These are phyloP conservation scores for Vaccinium darrowii DNA, from an alignment of 148 eudicot species.

Conservation along the genomic window DNA sequence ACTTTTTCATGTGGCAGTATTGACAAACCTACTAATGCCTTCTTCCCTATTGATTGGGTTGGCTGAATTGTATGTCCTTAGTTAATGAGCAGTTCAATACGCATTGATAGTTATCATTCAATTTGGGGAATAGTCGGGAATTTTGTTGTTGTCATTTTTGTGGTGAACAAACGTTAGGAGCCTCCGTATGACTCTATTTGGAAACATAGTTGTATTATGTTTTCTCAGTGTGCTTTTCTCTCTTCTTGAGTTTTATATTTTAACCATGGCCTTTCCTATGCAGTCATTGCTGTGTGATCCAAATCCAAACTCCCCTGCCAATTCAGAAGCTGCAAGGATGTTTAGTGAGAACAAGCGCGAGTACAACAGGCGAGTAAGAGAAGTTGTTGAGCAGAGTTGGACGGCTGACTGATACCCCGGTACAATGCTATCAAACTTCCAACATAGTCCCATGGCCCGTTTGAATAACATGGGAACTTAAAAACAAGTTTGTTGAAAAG, in stretches of 20 bases:
- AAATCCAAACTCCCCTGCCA: conserved; percentile 78
- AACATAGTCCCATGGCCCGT: conserved; percentile 17
- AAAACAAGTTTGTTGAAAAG: conserved; percentile 17
- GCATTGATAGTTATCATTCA: neutral
- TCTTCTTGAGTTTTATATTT: neutral
- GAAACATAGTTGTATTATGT: neutral
- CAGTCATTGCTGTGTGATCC: conserved; percentile 74
- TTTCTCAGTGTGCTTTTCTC: neutral
- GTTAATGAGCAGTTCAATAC: neutral
- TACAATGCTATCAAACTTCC: conserved; percentile 12
- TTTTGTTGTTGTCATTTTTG: neutral
- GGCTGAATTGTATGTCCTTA: neutral
- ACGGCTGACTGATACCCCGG: conserved; percentile 32
- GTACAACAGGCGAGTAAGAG: conserved; percentile 48
- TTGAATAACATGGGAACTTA: conserved; percentile 15
- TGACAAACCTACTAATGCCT: neutral
- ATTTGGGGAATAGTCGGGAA: neutral
- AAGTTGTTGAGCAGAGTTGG: conserved; percentile 59
- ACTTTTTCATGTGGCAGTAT: neutral
- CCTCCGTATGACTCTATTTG: neutral
- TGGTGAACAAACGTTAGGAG: neutral
- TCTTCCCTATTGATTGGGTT: neutral
- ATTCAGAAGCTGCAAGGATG: conserved; percentile 77
- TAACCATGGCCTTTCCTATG: conserved; percentile 9
- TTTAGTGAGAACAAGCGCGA: conserved; percentile 73